Evolutionary conservation across 805 yeast genomes (phyloP), one percentile per base, ranked within the genome.

Genomic region (Osmozyma mogii): DNA sequence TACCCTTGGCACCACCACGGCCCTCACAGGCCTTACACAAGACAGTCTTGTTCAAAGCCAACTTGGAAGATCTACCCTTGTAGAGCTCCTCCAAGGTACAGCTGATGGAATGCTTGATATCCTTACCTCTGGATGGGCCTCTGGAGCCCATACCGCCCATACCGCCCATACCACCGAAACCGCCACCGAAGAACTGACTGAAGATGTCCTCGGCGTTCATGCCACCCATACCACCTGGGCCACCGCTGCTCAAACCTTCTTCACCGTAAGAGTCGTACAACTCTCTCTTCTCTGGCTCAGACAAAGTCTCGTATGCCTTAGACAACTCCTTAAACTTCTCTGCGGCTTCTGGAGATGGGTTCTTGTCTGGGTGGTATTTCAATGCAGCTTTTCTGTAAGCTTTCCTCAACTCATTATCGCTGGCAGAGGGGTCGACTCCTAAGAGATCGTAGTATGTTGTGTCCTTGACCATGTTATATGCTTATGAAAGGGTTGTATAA

Each of bases 301-400:
- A 72, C 40, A 89, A 68, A n/a, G 85, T 67, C 59, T 89, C 97
- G 54, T 89, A 70, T 5, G 96, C 96, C 37, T 75, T 74, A 4
- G 89, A 78, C 49, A 85, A 71, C 54, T 85, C 95, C 60, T 89
- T 89, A 61, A 89, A 89, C 62, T 84, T 87, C 53, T 89, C 97
- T 30, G 94, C 92, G 10, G 95, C 96, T 57, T 88, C 97, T 31
- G 82, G 87, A 8, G 42, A 36, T 13, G 45, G 45, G 49, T 77
- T 77, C 64, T 82, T 82, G 61, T 82, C 94, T 41, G 94, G 94
- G 55, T 82, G 94, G 58, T 69, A 78, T 49, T 78, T 82, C 49
- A 82, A 68, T 12, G 94, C 94, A 24, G 82, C 72, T 48, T 78
- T 72, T 70, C 89, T 75, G 62, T 82, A 82, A 17, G 88, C 89